phyloP scores from a whole-genome alignment of 1,284 basidiomycete species.

The Stereum hirsutum region DNA sequence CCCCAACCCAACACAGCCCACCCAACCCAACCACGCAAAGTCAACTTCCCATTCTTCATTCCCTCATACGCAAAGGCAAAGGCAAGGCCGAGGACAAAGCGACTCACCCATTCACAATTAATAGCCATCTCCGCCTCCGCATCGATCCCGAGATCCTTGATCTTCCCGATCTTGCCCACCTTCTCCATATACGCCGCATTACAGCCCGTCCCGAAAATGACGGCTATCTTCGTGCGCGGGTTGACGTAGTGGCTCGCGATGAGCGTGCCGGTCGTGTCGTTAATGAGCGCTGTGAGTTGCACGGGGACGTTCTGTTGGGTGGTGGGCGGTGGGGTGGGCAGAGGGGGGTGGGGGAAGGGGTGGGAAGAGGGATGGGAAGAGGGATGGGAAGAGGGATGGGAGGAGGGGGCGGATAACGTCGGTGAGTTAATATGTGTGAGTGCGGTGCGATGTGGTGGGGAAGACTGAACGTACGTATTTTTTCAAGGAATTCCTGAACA shows the following conservation, averaged over 20 bases:
- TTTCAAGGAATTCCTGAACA: slow-evolving; percentile 81
- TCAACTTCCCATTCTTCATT: too few species aligned
- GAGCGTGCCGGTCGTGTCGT: slow-evolving; percentile 95
- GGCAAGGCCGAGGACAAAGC: not conserved
- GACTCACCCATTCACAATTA: slow-evolving; percentile 88
- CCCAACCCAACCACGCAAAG: too few species aligned
- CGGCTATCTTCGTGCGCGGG: slow-evolving; percentile 84
- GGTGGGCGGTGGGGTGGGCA: slow-evolving; percentile 3
- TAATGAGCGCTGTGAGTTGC: slow-evolving; percentile 80
- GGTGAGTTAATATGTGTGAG: too few species aligned
- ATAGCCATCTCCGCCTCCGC: slow-evolving; percentile 80
- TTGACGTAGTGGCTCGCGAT: slow-evolving; percentile 97
- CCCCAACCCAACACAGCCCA: slow-evolving; percentile 96
- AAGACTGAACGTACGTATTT: slow-evolving; percentile 42
- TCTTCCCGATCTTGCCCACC: slow-evolving; percentile 69
- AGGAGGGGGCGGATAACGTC: too few species aligned
- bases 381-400: too few species aligned
- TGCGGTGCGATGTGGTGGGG: not conserved
- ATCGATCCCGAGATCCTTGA: slow-evolving; percentile 68
- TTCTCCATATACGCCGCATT: slow-evolving; percentile 98
- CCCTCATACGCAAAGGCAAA: slow-evolving; percentile 1
- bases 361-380: not conserved
- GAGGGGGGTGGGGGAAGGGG: slow-evolving; percentile 4
- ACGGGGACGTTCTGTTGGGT: slow-evolving; percentile 69
- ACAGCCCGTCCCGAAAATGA: slow-evolving; percentile 97